Base-by-base conservation (phyloP, 495 filamentous ascomycete species). In the Barbatosphaeria neglecta region DNA sequence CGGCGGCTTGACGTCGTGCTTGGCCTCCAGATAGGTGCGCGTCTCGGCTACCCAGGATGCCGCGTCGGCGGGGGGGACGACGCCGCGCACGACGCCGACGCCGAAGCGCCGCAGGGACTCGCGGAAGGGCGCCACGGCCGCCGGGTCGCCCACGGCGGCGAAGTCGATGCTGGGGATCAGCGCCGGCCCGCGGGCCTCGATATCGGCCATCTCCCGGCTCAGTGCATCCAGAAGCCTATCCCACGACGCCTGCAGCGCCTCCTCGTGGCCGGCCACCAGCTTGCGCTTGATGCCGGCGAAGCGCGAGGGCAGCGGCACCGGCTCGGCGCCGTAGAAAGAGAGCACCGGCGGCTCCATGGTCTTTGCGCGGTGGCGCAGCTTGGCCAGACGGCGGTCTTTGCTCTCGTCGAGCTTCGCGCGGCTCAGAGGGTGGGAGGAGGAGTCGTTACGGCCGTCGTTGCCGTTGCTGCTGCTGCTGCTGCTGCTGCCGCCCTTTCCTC, bases 221-320 rank as follows among this genome's bases (percentile, higher is more conserved):
- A 95, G 57, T 2, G 72, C 68, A 6, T 54, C 49, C 4, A 94
- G 64, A 24, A 95, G 67, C 22, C 86, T 74, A 19, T 75, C 70
- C 87, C 86, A 95, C 19, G 84, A 84, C 1, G 73, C 72, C 48
- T 72, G 73, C 25, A 95, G 45, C 15, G 70, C 73, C 15, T 75
- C 64, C 57, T 87, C 83, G 65, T 81, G 78, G 18, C 84, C 83
- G 6, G 67, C 57, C 27, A 84, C 81, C 15, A 92, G 69, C 6
- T 64, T 65, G 23, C 62, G 62, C 58, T 95, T 95, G 22, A 94
- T 67, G 37, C 81, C 72, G 25, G 79, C 80, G 53, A 90, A 95
- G n/a, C 89, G 77, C 37, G 76, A 63, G 5, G 85, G 82, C 4
- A 95, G 69, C n/a, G 86, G 84, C 39, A 81, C 70, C 9, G 84